Conservation (phyloP, 176 grass and related monocot genomes). For the Urochloa ruziziensis region DNA sequence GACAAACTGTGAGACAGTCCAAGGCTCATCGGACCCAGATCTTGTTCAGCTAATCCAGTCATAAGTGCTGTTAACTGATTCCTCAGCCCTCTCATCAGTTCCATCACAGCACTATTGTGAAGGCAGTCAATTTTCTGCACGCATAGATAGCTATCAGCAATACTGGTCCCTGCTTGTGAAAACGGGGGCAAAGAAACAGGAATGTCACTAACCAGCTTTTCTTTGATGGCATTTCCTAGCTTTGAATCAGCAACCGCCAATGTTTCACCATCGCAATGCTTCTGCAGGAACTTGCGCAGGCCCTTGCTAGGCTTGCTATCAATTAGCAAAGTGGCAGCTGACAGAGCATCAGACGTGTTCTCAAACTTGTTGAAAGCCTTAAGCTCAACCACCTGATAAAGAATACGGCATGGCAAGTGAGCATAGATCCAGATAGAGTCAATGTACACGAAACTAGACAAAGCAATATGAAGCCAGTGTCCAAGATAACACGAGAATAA, state of each 20-base stretch:
- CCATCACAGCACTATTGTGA: constrained; percentile 85
- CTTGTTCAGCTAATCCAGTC: constrained; percentile 74
- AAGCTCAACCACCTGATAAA: constrained; percentile 81
- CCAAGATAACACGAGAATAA: too few species aligned
- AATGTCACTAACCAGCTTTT: constrained; percentile 58
- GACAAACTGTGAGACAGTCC: constrained; percentile 90
- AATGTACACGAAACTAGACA: too few species aligned
- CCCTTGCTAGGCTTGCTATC: constrained; percentile 95
- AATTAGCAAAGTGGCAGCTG: constrained; percentile 71
- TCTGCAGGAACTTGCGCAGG: constrained; percentile 76
- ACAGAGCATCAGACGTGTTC: constrained; percentile 88
- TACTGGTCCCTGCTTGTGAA: too few species aligned
- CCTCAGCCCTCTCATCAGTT: constrained; percentile 88
- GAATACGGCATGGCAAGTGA: too few species aligned
- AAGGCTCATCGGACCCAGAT: constrained; percentile 85
- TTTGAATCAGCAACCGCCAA: constrained; percentile 92
- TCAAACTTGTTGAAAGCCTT: constrained; percentile 97
- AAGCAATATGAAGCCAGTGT: too few species aligned
- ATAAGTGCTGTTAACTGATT: constrained; percentile 87
- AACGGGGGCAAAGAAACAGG: not conserved
- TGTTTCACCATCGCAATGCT: constrained; percentile 81
- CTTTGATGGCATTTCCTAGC: constrained; percentile 85
- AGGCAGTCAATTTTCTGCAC: constrained; percentile 90
- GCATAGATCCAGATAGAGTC: too few species aligned
- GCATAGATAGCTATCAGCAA: not conserved